phyloP scores from a whole-genome alignment of 2,329 filamentous ascomycete species.

The Calonectria fujianensis region DNA sequence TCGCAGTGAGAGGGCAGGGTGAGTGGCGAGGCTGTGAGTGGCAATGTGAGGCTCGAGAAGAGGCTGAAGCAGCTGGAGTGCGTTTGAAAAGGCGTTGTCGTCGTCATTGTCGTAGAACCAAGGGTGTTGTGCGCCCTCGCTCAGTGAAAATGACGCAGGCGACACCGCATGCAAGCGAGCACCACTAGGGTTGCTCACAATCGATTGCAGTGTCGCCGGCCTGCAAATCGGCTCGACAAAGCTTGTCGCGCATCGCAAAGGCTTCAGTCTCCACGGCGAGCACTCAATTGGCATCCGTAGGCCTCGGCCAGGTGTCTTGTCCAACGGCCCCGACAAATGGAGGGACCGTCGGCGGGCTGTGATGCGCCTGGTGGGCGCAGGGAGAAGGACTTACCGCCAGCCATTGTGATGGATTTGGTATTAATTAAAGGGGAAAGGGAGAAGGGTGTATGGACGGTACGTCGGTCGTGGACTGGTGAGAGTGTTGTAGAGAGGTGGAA shows the following conservation, averaged over 20 bases:
- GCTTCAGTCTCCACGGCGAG: conserved; percentile 32
- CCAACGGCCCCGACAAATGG: conserved; percentile 19
- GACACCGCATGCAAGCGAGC: conserved; percentile 39
- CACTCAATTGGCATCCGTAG: conserved; percentile 49
- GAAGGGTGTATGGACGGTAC: conserved; percentile 39
- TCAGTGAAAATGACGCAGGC: conserved; percentile 61
- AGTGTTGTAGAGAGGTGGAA: conserved; percentile 47
- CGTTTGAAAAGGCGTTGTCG: conserved; percentile 34
- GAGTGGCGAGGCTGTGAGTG: neutral
- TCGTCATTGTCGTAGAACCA: conserved; percentile 41
- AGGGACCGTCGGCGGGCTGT: neutral
- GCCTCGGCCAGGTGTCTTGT: conserved; percentile 20
- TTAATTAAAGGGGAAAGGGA: conserved; percentile 46
- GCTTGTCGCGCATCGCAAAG: conserved; percentile 28
- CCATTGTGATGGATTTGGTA: conserved; percentile 62
- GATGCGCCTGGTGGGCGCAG: conserved; percentile 31
- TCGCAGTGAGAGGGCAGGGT: conserved; percentile 4
- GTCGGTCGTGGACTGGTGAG: conserved; percentile 44
- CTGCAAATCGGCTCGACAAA: conserved; percentile 30
- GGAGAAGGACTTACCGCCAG: conserved; percentile 65
- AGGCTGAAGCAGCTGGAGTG: conserved; percentile 30
- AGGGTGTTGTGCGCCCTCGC: conserved; percentile 43
- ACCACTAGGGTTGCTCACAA: conserved; percentile 20
- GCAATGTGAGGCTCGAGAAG: conserved; percentile 7
- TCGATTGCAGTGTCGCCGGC: conserved; percentile 23